Base-by-base conservation (phyloP, 352 stramenopile genomes). In the Phytophthora pseudosyringae region DNA sequence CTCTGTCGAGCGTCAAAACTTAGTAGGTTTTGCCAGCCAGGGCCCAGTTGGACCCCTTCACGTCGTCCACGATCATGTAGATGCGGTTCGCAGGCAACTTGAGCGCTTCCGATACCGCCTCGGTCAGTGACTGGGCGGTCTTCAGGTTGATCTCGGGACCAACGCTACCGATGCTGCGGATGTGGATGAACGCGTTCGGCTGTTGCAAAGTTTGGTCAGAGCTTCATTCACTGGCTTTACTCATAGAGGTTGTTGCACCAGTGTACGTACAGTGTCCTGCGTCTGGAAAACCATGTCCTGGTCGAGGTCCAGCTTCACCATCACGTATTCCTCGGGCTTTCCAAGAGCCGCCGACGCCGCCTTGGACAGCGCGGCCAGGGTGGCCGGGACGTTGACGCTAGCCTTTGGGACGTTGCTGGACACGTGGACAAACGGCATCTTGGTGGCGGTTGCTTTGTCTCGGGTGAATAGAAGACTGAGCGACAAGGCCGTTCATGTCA, bases 391-490 rank as follows among this genome's bases (percentile, higher is more conserved):
- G 66, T 81, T 83, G 64, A n/a, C n/a, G n/a, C n/a, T n/a, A n/a
- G n/a, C n/a, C n/a, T n/a, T n/a, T n/a, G 68, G 52, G 40, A 61
- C 69, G 66, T 81, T 83, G 64, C 57, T 75, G 39, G 67, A 69
- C 41, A 83, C 71, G 41, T 72, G 62, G 13, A 83, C 41, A 53
- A 68, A 80, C 36, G 75, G 71, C 75, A 83, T 83, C 12, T 41
- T 41, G 21, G 21, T 21, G 21, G 21, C 21, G 21, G 21, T 21
- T 21, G 21, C 21, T 21, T 21, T 2, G 21, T 21, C 21, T 21
- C 21, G 21, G 21, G 21, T 21, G 21, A 21, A 21, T 21, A 21
- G 21, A 21, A 21, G 21, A 21, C 21, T 21, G 21, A 21, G 21
- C 21, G 21, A 21, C 21, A 21, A 2, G 21, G 21, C 21, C 21